These are phyloP conservation scores for Yueomyces sinensis DNA, from an alignment of 805 yeast genomes.

Conservation along the genomic window DNA sequence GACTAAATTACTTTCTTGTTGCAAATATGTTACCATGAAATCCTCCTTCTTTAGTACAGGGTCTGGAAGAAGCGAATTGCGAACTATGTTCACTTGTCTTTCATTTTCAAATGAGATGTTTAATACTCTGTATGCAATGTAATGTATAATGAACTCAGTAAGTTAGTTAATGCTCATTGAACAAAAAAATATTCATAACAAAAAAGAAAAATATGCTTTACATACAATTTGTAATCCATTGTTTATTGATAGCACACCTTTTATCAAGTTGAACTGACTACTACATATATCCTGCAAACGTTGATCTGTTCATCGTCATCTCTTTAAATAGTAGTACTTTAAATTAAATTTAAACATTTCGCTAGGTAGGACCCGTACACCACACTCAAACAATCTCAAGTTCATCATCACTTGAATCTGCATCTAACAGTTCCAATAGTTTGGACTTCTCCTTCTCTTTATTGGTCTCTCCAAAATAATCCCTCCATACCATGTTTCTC, in stretches of 20 bases:
- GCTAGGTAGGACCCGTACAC: too few species aligned
- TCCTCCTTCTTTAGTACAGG: constrained; percentile 68
- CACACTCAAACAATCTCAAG: constrained; percentile 18
- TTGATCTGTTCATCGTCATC: too few species aligned
- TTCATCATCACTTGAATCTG: constrained; percentile 20
- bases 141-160: too few species aligned
- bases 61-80: constrained; percentile 53
- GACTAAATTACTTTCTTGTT: constrained; percentile 26
- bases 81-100: constrained; percentile 52
- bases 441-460: background rate
- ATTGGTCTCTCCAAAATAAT: constrained; percentile 15
- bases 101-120: constrained; percentile 49
- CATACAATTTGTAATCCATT: too few species aligned
- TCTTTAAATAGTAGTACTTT: too few species aligned
- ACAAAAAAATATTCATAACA: too few species aligned
- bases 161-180: too few species aligned
- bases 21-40: constrained; percentile 34
- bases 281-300: too few species aligned
- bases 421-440: constrained; percentile 1
- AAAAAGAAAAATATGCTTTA: too few species aligned
- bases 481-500: constrained; percentile 19
- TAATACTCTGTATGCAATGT: constrained; percentile 31
- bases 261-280: too few species aligned
- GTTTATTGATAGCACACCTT: too few species aligned
- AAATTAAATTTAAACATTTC: too few species aligned